Base-by-base conservation (phyloP, 805 yeast genomes). In the Tetrapisispora phaffii region DNA sequence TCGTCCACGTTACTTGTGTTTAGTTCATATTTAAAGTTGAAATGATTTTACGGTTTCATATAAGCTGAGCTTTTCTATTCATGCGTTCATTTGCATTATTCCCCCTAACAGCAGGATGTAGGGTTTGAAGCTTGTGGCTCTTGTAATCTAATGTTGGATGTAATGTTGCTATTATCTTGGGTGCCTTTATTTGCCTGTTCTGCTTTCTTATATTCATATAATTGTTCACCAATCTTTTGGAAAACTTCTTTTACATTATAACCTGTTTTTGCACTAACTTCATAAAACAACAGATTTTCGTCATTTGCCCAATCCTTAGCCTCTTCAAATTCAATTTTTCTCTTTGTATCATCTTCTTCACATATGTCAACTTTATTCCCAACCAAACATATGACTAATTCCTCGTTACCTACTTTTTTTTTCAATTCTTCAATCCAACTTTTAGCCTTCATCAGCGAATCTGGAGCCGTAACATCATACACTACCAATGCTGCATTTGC, bases 361-460 rank as follows among this genome's bases (percentile, higher is more conserved):
- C 58, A 55, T 39, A 88, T 62, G 63, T 93, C 98, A 4, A 66
- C 54, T 65, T 93, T 93, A 63, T 87, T 93, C 0, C 97, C 98
- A 4, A 90, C 84, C 9, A 93, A 63, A 29, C 90, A 86, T 51
- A 93, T 85, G 38, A 88, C 80, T 43, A 89, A 77, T 44, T 80
- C 74, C 60, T 52, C 78, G 71, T 60, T 78, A 38, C 73, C 72
- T 7, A 94, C 94, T 61, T 88, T 96, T 50, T 82, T 79, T 65
- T 85, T 85, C 49, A 90, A 72, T 67, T 93, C 97, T 45, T 82
- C 80, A n/a, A 86, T 78, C 98, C 98, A 93, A 47, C 77, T 78
- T 56, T 82, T 78, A 0, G 96, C 96, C 47, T 85, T 77, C 21
- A 71, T 74, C 54, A 90, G 76, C 19, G 96, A 85, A 7, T 82